Conservation (phyloP, 148 eudicot genomes). For the Vaccinium vitisidaea region DNA sequence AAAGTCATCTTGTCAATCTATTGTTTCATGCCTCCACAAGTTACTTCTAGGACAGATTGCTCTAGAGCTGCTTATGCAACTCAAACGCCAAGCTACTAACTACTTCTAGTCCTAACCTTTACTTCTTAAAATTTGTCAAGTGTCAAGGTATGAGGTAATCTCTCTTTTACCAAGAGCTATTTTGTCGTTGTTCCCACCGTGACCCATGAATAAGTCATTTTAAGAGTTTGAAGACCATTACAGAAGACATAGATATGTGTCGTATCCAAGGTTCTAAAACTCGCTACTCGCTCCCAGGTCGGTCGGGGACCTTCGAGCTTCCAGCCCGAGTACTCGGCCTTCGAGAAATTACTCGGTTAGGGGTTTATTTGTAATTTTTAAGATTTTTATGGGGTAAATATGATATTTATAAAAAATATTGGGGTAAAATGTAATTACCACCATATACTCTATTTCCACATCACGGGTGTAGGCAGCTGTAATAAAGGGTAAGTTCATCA, state of each 20-base stretch:
- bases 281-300: too few relatives aligned
- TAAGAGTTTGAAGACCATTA: background rate
- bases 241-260: background rate
- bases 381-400: too few relatives aligned
- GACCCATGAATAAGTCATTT: background rate
- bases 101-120: background rate
- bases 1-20: background rate
- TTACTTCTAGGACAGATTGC: background rate
- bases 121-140: background rate
- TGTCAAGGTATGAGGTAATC: background rate
- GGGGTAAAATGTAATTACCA: too few relatives aligned
- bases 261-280: too few relatives aligned
- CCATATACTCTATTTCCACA: too few relatives aligned
- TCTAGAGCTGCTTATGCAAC: background rate
- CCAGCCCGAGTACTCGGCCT: too few relatives aligned
- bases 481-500: too few relatives aligned
- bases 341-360: too few relatives aligned
- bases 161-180: background rate
- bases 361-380: too few relatives aligned
- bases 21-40: background rate
- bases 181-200: background rate
- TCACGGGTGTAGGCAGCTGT: too few relatives aligned
- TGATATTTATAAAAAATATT: too few relatives aligned
- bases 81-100: background rate
- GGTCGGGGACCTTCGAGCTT: too few relatives aligned